These are phyloP conservation scores for Auriscalpium vulgare DNA, from an alignment of 768 basidiomycete species.

Conservation along the genomic window DNA sequence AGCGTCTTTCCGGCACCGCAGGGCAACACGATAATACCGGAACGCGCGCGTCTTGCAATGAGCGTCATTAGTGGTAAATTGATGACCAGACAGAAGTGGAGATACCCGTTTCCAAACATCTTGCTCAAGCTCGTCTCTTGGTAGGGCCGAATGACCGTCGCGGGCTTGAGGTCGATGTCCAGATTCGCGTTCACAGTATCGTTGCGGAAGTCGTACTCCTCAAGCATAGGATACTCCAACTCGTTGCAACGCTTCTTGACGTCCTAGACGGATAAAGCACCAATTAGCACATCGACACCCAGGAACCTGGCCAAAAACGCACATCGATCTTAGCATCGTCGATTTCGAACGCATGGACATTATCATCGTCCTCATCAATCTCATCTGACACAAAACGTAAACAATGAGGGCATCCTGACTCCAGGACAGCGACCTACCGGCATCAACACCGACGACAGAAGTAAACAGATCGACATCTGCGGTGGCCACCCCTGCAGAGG, in stretches of 20 bases:
- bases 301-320: conserved; percentile 17
- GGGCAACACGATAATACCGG: conserved; percentile 95
- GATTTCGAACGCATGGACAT: conserved; percentile 96
- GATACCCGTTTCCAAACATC: conserved; percentile 98
- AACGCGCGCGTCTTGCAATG: conserved; percentile 78
- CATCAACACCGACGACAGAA: conserved; percentile 92
- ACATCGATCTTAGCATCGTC: conserved; percentile 91
- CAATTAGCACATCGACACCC: background rate
- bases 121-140: conserved; percentile 98
- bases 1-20: conserved; percentile 99
- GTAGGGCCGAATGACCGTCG: conserved; percentile 95
- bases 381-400: conserved; percentile 53
- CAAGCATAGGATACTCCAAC: conserved; percentile 94
- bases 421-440: conserved; percentile 40
- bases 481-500: conserved; percentile 19
- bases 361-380: conserved; percentile 95
- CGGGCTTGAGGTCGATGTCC: conserved; percentile 97
- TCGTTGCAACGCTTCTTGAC: conserved; percentile 97
- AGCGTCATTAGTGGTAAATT: conserved; percentile 4
- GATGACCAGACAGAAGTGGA: background rate
- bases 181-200: conserved; percentile 94
- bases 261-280: conserved; percentile 41
- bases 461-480: conserved; percentile 81
- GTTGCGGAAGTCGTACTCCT: conserved; percentile 98
- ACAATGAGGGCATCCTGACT: background rate